These are phyloP conservation scores for Nelumbo lutea DNA, from an alignment of 164 flowering plant species.

Conservation along the genomic window DNA sequence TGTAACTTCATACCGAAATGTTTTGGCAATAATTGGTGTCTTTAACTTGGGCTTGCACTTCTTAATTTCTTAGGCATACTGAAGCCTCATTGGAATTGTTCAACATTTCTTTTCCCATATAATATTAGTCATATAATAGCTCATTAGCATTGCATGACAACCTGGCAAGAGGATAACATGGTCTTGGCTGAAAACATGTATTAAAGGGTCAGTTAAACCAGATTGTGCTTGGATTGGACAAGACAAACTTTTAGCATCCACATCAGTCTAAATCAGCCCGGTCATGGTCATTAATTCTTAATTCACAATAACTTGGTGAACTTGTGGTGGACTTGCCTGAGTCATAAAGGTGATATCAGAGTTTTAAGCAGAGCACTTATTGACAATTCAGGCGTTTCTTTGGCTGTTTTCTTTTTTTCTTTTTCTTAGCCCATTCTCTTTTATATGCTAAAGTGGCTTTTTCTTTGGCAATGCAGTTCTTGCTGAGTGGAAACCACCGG, in stretches of 20 bases:
- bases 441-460: neutral
- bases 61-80: too few species aligned
- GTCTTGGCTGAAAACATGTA: neutral
- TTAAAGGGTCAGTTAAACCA: neutral
- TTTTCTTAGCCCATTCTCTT: neutral
- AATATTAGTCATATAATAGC: neutral
- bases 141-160: neutral
- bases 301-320: neutral
- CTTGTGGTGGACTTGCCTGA: neutral
- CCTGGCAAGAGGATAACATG: neutral
- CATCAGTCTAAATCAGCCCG: neutral
- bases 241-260: neutral
- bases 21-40: neutral
- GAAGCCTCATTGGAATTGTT: neutral
- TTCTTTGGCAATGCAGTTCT: conserved; percentile 52
- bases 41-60: neutral
- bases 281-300: neutral
- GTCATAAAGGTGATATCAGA: neutral
- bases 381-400: neutral
- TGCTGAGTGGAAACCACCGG: conserved; percentile 98
- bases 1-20: neutral
- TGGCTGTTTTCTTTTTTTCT: neutral
- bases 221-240: neutral
- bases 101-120: neutral
- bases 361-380: neutral